Evolutionary conservation across 2,329 filamentous ascomycete genomes (phyloP).

Genomic region (Fusarium sp.): DNA sequence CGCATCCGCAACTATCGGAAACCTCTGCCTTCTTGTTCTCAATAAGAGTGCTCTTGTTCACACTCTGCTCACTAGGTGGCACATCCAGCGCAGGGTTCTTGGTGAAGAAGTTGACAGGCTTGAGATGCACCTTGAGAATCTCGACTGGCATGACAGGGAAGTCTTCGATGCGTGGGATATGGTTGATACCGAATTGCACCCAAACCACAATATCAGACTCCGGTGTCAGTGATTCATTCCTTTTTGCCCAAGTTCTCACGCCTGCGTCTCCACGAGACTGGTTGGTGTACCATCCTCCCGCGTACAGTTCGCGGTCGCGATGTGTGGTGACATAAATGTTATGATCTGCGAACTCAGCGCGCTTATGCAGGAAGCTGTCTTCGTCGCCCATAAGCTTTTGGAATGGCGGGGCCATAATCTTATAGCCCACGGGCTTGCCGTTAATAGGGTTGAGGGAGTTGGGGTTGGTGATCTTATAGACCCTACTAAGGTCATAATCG

Average conservation of each 20-base stretch:
- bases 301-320: constrained; percentile 59
- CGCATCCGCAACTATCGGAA: not conserved
- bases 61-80: constrained; percentile 39
- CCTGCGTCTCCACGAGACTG: constrained; percentile 49
- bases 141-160: constrained; percentile 56
- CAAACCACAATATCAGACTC: constrained; percentile 69
- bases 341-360: constrained; percentile 57
- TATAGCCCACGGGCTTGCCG: constrained; percentile 59
- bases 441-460: constrained; percentile 30
- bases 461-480: constrained; percentile 58
- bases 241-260: constrained; percentile 49
- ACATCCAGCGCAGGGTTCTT: constrained; percentile 58
- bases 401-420: constrained; percentile 55
- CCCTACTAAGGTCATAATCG: constrained; percentile 60
- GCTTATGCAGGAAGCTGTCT: constrained; percentile 51
- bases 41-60: constrained; percentile 29
- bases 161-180: constrained; percentile 59
- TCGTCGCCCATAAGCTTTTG: constrained; percentile 58
- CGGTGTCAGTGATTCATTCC: constrained; percentile 66
- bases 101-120: constrained; percentile 57
- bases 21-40: not conserved
- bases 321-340: constrained; percentile 60
- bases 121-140: constrained; percentile 32
- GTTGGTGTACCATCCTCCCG: constrained; percentile 61
- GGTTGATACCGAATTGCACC: constrained; percentile 59